These are phyloP conservation scores for Fusarium sp. DNA, from an alignment of 2,329 filamentous ascomycete genomes.

Conservation along the genomic window DNA sequence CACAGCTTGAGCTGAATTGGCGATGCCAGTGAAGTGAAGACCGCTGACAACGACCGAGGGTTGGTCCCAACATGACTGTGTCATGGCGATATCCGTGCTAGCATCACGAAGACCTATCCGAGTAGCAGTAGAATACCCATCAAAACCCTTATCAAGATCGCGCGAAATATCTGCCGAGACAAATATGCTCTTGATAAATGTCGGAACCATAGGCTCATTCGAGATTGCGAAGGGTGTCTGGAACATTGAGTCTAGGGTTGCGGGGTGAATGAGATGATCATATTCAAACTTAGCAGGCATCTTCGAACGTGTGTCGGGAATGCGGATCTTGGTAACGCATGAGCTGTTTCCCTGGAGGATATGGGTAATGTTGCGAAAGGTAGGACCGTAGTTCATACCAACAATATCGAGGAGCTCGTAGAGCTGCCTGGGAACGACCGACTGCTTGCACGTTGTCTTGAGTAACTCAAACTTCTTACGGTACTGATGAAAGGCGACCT, in stretches of 20 bases:
- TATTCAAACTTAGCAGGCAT: constrained; percentile 67
- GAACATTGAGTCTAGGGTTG: constrained; percentile 67
- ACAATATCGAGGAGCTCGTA: constrained; percentile 63
- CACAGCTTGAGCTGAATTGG: constrained; percentile 38
- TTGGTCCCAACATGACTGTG: constrained; percentile 46
- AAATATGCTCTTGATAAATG: constrained; percentile 58
- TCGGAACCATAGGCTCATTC: constrained; percentile 61
- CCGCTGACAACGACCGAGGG: constrained; percentile 58
- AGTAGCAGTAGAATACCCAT: constrained; percentile 55
- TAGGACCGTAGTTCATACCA: constrained; percentile 63
- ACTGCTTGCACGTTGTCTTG: constrained; percentile 47
- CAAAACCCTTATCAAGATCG: constrained; percentile 50
- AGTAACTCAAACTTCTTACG: constrained; percentile 41
- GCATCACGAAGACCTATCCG: constrained; percentile 53
- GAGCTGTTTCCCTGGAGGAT: constrained; percentile 47
- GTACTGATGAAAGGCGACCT: constrained; percentile 35
- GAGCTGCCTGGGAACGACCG: constrained; percentile 56
- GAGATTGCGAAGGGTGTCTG: constrained; percentile 62
- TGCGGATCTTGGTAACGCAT: constrained; percentile 54
- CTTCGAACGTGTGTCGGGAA: constrained; percentile 61
- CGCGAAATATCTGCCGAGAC: constrained; percentile 55
- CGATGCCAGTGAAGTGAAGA: constrained; percentile 55
- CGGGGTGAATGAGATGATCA: constrained; percentile 66
- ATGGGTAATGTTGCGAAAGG: constrained; percentile 61
- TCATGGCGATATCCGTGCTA: constrained; percentile 58